These are phyloP conservation scores for Phallus indusiatus DNA, from an alignment of 768 basidiomycete species.

Conservation along the genomic window DNA sequence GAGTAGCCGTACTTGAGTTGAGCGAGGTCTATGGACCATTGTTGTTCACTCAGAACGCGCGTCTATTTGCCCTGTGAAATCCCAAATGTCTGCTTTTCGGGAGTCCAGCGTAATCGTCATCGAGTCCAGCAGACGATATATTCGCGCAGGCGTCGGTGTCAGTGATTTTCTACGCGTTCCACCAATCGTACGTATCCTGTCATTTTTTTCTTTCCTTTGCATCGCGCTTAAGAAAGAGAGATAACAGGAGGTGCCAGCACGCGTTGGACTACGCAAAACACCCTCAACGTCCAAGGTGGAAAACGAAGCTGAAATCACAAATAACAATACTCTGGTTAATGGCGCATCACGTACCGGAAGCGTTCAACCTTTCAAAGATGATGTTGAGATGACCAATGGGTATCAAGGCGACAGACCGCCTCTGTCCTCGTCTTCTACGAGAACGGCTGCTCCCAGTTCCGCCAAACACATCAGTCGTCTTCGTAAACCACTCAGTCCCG, in stretches of 20 bases:
- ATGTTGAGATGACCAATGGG: no score
- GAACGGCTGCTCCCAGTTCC: neutral
- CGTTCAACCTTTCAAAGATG: no score
- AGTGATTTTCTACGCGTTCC: conserved; percentile 72
- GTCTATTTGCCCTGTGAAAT: neutral
- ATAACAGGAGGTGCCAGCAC: conserved; percentile 63
- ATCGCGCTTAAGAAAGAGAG: conserved; percentile 8
- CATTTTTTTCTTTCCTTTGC: neutral
- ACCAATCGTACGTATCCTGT: conserved; percentile 49
- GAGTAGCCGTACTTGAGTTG: no score
- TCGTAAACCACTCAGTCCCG: conserved; percentile 35
- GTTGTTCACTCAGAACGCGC: neutral
- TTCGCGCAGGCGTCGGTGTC: conserved; percentile 72
- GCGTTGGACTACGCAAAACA: conserved; percentile 59
- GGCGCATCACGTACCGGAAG: no score
- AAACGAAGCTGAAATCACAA: no score
- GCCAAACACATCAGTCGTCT: conserved; percentile 19
- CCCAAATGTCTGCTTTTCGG: conserved; percentile 51
- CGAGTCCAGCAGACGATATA: conserved; percentile 60
- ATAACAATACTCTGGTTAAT: no score
- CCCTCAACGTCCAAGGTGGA: conserved; percentile 8
- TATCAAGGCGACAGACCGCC: no score
- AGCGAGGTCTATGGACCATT: no score
- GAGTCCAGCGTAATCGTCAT: conserved; percentile 75
- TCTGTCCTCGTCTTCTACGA: no score